Percentiles rank a stretch among this genome's conserved stretches.
Conservation (phyloP, 768 basidiomycete genomes). For the Tricholoma saponaceum region DNA sequence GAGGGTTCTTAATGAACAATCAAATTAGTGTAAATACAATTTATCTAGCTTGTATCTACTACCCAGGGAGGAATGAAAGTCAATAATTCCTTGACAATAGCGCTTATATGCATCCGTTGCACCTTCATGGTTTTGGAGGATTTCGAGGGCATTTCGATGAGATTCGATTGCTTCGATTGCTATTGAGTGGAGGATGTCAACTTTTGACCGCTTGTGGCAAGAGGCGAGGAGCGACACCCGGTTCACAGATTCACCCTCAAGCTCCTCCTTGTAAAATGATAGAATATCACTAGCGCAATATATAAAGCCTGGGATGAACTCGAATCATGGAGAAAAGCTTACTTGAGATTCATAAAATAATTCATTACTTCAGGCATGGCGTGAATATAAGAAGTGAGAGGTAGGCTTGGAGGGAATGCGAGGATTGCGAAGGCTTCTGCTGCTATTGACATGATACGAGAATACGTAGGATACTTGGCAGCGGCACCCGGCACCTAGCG, state of each 20-base stretch:
- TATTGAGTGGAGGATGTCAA: slow-evolving; percentile 20
- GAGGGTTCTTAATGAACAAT: no score
- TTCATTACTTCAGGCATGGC: slow-evolving; percentile 32
- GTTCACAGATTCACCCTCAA: slow-evolving; percentile 28
- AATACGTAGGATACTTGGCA: slow-evolving; percentile 16
- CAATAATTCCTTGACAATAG: slow-evolving; percentile 19
- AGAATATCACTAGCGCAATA: slow-evolving; percentile 37
- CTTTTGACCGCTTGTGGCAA: slow-evolving; percentile 19
- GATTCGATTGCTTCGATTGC: slow-evolving; percentile 21
- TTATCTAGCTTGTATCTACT: slow-evolving; percentile 16
- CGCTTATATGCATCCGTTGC: not conserved
- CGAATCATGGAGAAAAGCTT: no score
- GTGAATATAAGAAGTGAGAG: slow-evolving; percentile 30
- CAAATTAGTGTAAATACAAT: no score
- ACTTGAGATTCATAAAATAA: slow-evolving; percentile 34
- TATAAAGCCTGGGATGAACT: no score
- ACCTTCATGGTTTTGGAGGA: slow-evolving; percentile 13
- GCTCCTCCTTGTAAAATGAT: slow-evolving; percentile 40
- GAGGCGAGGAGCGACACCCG: slow-evolving; percentile 29
- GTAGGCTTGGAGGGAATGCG: slow-evolving; percentile 29
- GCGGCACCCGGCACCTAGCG: slow-evolving; percentile 12
- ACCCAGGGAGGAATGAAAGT: slow-evolving; percentile 21
- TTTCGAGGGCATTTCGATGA: slow-evolving; percentile 20
- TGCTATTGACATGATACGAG: slow-evolving; percentile 27
- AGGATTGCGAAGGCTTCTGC: slow-evolving; percentile 31